Evolutionary conservation across 768 basidiomycete species (phyloP).

Genomic region (Boletus vinaceobasis): DNA sequence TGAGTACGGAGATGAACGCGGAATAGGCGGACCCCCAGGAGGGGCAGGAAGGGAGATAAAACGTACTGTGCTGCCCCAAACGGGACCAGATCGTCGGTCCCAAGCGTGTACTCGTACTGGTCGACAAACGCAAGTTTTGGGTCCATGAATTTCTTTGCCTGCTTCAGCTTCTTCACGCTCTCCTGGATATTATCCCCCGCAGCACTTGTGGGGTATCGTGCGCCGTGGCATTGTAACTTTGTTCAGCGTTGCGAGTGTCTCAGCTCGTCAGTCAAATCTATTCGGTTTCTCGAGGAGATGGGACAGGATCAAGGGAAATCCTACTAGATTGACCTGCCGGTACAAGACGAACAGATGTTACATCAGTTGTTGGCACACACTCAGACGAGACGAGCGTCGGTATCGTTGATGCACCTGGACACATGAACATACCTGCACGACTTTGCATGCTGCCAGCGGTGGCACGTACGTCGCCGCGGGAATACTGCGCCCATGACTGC

Average conservation of each 20-base stretch:
- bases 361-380: background rate
- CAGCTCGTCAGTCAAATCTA: background rate
- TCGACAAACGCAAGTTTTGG: slow-evolving; percentile 48
- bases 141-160: slow-evolving; percentile 42
- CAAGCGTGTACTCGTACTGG: slow-evolving; percentile 56
- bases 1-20: slow-evolving; percentile 36
- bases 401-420: background rate
- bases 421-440: slow-evolving; percentile 46
- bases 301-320: background rate
- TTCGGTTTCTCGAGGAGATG: background rate
- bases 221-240: slow-evolving; percentile 75
- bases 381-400: background rate
- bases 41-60: slow-evolving; percentile 44
- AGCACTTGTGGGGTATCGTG: slow-evolving; percentile 62
- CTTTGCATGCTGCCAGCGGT: slow-evolving; percentile 44
- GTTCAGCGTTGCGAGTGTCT: background rate
- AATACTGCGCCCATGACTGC: slow-evolving; percentile 53
- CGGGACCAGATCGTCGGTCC: slow-evolving; percentile 53
- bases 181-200: slow-evolving; percentile 38
- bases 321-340: slow-evolving; percentile 17
- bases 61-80: slow-evolving; percentile 68
- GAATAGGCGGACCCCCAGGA: slow-evolving; percentile 26
- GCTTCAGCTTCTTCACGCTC: slow-evolving; percentile 52
- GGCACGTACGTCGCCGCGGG: slow-evolving; percentile 40
- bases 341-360: background rate